Conservation (phyloP, 306 rosid genomes). For the Cucumis hystrix region DNA sequence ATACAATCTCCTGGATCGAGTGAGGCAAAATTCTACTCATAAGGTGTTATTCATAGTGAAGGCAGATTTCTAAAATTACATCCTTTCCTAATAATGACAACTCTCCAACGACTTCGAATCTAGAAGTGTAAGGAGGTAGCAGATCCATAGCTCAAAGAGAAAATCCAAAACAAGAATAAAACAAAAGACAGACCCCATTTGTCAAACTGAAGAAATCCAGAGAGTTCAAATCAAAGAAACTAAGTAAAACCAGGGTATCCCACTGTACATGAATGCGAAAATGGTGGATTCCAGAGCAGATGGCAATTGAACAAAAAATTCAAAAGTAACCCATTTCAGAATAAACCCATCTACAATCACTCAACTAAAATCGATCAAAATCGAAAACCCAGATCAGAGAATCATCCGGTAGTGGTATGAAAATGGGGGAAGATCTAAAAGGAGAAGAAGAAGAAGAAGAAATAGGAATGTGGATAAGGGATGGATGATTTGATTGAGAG, state of each 20-base stretch:
- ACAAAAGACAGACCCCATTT: neutral
- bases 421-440: slow-evolving; percentile 36
- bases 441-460: slow-evolving; percentile 1
- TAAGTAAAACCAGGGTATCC: slow-evolving; percentile 25
- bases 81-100: neutral
- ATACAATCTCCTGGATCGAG: slow-evolving; percentile 1
- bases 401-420: neutral
- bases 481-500: neutral
- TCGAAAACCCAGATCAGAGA: neutral
- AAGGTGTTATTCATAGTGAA: neutral
- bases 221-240: neutral
- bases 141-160: neutral
- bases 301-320: neutral
- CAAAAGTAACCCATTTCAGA: neutral
- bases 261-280: neutral
- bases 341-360: neutral
- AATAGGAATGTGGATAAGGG: neutral
- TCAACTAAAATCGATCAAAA: neutral
- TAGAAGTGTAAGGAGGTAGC: neutral
- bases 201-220: neutral
- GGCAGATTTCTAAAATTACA: neutral
- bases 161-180: neutral
- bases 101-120: neutral
- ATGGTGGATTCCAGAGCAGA: neutral
- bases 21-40: neutral